Evolutionary conservation across 1,139 yeast species (phyloP), one percentile per base, ranked within the genome.

Genomic region (Sugiyamaella paludigena): DNA sequence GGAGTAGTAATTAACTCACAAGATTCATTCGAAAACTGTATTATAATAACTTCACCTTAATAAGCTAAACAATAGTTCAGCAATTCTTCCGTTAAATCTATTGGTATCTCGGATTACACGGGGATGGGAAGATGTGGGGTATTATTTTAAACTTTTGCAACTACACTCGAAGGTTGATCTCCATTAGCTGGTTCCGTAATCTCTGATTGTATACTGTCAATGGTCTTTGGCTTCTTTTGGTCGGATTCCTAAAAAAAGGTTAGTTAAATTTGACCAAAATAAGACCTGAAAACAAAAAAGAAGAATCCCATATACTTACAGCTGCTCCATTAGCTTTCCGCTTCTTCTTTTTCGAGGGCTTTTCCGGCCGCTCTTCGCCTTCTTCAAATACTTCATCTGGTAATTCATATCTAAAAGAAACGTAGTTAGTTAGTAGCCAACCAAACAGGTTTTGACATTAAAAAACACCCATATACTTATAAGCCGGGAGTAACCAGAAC

Each of bases 381-480:
- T 84, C 94, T 5, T 71, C 81, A 62, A 84, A 92, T 9, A 91
- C 96, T 59, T 84, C 89, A 61, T 80, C 80, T 12, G 97, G 96
- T 36, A 92, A 71, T 58, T 91, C 96, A 67, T 83, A 79, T 16
- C 71, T 68, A 45, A n/a, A 36, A 31, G n/a, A 13, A 30, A 13
- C 52, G 43, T 46, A 48, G 50, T 35, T 35, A 32, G 35, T 9
- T 9, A 42, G 24, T n/a, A n/a, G n/a, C n/a, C 24, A 4, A 19
- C 5, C 5, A 19, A 4, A 19, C 24, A 19, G 24, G 3, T 3
- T 19, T 4, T 19, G 24, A 5, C 24, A 19, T n/a, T n/a, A n/a
- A n/a, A n/a, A n/a, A n/a, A n/a, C n/a, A n/a, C n/a, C 24, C 24
- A 19, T 19, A 19, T 19, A 19, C 24, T 19, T 19, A 19, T 19